Evolutionary conservation across 208 protist genomes (phyloP), one percentile per base, ranked within the genome.

Genomic region (Wallacemonas sp.): DNA sequence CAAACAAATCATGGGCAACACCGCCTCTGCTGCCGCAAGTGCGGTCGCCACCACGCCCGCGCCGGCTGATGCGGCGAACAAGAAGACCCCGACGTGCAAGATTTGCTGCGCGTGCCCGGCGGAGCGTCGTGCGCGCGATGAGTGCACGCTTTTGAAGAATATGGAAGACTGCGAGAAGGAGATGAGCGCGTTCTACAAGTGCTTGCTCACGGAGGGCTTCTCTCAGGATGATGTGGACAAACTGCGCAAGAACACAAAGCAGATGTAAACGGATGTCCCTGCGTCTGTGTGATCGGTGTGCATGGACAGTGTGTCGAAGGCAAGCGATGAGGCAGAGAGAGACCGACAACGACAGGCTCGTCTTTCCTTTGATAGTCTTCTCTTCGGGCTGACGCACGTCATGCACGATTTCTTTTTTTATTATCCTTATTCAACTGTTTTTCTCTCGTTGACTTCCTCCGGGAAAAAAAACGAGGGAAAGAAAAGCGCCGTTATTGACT

Each of bases 81-180:
- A n/a, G n/a, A 77, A 73, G 57, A 74, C 25, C 29, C 90, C 90
- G n/a, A 63, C 44, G 25, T 95, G 90, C 65, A 93, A 87, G 63
- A 95, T 95, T 20, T 95, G 90, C 48, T 95, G 90, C 55, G 90
- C 90, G 31, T 95, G 90, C 46, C 90, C 90, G 22, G 61, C 75
- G 23, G 80, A 89, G 70, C 83, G 87, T 20, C 78, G 81, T 29
- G 68, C 65, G 26, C 74, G 90, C 16, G 90, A 95, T 59, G 90
- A 95, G 67, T 95, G 90, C 57, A 82, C 73, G 28, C 59, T 95
- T 49, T 67, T 91, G 28, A 88, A 84, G 38, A 77, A 70, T 67
- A 65, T 84, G 33, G 79, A 92, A 14, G 80, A 87, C 23, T 95
- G 90, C 52, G 44, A 82, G 65, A 64, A 32, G 0, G 76, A 92